Percentiles rank a stretch among this genome's conserved stretches.
Evolutionary conservation across 2,329 filamentous ascomycete genomes (phyloP).

Genomic region (Clonostachys sp.): DNA sequence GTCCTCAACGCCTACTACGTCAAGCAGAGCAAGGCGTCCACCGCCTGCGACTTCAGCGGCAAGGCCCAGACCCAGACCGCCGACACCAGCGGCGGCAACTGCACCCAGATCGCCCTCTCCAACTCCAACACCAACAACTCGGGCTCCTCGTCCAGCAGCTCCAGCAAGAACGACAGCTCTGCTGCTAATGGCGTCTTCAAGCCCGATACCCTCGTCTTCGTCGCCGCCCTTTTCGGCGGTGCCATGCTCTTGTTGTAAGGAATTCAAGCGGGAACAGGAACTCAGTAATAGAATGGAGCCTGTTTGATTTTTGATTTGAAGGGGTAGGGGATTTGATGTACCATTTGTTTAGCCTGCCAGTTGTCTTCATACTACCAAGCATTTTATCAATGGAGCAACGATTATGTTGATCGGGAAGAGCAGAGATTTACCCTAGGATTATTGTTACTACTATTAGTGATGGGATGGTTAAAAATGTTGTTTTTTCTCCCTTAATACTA

Average conservation of each 20-base stretch:
- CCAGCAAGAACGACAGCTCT: slow-evolving; percentile 18
- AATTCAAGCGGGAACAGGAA: slow-evolving; percentile 7
- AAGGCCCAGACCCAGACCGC: slow-evolving; percentile 51
- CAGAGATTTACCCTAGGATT: too few relatives aligned
- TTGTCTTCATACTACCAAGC: too few relatives aligned
- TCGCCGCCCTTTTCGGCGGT: slow-evolving; percentile 39
- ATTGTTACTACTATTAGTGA: too few relatives aligned
- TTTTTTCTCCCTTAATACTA: too few relatives aligned
- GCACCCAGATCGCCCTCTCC: slow-evolving; percentile 54
- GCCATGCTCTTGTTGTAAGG: slow-evolving; percentile 44
- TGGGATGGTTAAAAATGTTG: too few relatives aligned
- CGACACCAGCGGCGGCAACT: slow-evolving; percentile 49
- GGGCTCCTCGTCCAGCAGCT: slow-evolving; percentile 39
- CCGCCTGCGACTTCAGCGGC: slow-evolving; percentile 69
- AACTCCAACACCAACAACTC: slow-evolving; percentile 45
- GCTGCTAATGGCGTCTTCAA: slow-evolving; percentile 9
- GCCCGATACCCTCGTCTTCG: slow-evolving; percentile 21
- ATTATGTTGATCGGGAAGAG: too few relatives aligned
- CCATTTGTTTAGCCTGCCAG: too few relatives aligned
- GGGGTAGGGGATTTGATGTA: too few relatives aligned
- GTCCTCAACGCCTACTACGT: slow-evolving; percentile 72
- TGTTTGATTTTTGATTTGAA: too few relatives aligned
- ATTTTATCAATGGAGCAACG: too few relatives aligned
- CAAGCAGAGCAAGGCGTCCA: slow-evolving; percentile 42
- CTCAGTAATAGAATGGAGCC: too few relatives aligned